Evolutionary conservation across 2,329 filamentous ascomycete genomes (phyloP).

Genomic region (Cryphonectria nitschkei): DNA sequence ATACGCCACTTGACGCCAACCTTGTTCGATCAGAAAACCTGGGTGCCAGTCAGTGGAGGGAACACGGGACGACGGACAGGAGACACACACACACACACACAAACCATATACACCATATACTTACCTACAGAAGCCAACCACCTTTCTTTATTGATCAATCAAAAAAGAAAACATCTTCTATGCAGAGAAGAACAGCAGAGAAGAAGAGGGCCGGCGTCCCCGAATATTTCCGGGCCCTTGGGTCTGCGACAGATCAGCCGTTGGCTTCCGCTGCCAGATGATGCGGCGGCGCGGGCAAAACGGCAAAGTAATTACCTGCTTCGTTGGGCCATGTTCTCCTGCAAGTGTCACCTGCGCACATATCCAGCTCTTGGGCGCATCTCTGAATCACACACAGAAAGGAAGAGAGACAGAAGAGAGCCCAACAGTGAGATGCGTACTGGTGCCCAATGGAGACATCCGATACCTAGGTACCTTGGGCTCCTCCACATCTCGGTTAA

Average conservation of each 20-base stretch:
- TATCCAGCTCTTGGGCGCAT: not conserved
- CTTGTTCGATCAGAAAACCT: not conserved
- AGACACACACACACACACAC: not conserved
- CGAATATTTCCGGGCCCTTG: not conserved
- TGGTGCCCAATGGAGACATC: not conserved
- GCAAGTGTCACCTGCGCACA: constrained; percentile 19
- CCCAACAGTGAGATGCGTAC: not conserved
- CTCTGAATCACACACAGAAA: not conserved
- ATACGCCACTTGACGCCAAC: not conserved
- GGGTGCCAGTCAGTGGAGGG: not conserved
- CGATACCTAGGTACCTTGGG: not conserved
- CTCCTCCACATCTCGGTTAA: not conserved
- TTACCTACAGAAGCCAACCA: not conserved
- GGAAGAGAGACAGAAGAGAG: not conserved
- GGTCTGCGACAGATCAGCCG: not conserved
- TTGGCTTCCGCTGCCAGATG: constrained; percentile 9
- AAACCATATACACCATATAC: not conserved
- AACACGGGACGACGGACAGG: not conserved
- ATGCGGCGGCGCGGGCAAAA: not conserved
- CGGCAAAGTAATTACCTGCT: not conserved
- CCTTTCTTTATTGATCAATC: too few species aligned
- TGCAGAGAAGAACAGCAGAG: too few species aligned
- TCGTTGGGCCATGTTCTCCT: constrained; percentile 1
- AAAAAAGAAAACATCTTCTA: too few species aligned
- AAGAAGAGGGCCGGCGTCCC: too few species aligned